A percentile compares a stretch with the other conserved stretches of the same genome.
phyloP scores from a whole-genome alignment of 176 grass and related monocot species.

The Carex cristatella region DNA sequence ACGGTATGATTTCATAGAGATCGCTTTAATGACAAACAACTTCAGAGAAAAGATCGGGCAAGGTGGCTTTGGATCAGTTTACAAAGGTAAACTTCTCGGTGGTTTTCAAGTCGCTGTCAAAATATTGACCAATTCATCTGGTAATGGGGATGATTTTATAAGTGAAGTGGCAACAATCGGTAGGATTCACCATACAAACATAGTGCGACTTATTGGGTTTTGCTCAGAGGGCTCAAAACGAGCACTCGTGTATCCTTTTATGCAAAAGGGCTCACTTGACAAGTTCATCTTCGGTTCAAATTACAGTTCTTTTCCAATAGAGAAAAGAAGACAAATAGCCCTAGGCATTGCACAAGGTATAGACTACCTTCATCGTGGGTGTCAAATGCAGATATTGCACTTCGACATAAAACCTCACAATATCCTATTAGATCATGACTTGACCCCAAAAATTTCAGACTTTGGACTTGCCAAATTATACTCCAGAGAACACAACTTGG shows the following conservation, averaged over 20 bases:
- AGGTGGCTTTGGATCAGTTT: conserved; percentile 36
- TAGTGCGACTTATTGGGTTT: conserved; percentile 49
- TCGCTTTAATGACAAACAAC: too few relatives aligned
- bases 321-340: too few relatives aligned
- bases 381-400: too few relatives aligned
- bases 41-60: too few relatives aligned
- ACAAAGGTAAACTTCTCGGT: not conserved
- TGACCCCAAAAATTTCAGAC: conserved; percentile 30
- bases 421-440: conserved; percentile 33
- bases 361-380: too few relatives aligned
- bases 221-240: conserved; percentile 45
- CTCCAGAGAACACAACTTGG: too few relatives aligned
- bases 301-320: too few relatives aligned
- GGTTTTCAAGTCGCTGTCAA: conserved; percentile 37
- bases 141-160: conserved; percentile 49
- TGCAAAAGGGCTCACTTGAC: too few relatives aligned
- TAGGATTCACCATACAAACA: conserved; percentile 52
- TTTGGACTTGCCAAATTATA: too few relatives aligned
- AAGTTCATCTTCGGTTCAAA: too few relatives aligned
- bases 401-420: conserved; percentile 50
- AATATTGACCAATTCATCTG: conserved; percentile 21
- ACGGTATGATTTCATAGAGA: too few relatives aligned
- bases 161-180: conserved; percentile 55
- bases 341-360: too few relatives aligned
- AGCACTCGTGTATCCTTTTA: conserved; percentile 51